Evolutionary conservation across 306 rosid species (phyloP).

Genomic region (Cucurbita pepo): DNA sequence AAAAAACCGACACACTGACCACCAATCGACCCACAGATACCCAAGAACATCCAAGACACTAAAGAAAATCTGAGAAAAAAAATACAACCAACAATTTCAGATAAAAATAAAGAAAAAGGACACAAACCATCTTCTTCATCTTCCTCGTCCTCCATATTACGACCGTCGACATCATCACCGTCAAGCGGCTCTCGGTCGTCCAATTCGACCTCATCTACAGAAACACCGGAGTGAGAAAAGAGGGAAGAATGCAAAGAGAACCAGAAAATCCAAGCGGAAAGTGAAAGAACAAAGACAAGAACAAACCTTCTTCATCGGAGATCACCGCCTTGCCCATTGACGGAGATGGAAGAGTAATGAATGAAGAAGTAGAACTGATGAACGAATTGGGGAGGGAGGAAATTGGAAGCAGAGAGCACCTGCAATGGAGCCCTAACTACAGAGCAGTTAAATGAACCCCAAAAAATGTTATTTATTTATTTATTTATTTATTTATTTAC

Average conservation of each 20-base stretch:
- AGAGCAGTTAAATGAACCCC: background rate
- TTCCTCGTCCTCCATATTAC: constrained; percentile 35
- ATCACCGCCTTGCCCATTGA: constrained; percentile 30
- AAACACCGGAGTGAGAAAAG: background rate
- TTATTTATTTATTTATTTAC: too few relatives aligned
- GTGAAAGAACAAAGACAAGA: constrained; percentile 1
- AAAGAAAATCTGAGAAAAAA: background rate
- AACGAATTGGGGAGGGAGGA: background rate
- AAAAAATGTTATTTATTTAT: too few relatives aligned
- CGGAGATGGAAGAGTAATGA: background rate
- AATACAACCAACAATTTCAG: background rate
- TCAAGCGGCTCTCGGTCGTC: constrained; percentile 50
- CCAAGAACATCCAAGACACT: background rate
- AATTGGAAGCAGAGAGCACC: background rate
- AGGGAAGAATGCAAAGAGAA: background rate
- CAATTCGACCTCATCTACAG: constrained; percentile 58
- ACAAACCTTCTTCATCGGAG: constrained; percentile 54
- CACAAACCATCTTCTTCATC: constrained; percentile 77
- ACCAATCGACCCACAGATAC: background rate
- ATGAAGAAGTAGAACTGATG: background rate
- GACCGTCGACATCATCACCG: constrained; percentile 35
- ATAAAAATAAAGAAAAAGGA: background rate
- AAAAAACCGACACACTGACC: constrained; percentile 11
- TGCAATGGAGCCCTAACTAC: background rate
- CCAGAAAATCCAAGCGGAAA: background rate